Evolutionary conservation across 1,284 basidiomycete genomes (phyloP).

Genomic region (Leucoagaricus sp.): DNA sequence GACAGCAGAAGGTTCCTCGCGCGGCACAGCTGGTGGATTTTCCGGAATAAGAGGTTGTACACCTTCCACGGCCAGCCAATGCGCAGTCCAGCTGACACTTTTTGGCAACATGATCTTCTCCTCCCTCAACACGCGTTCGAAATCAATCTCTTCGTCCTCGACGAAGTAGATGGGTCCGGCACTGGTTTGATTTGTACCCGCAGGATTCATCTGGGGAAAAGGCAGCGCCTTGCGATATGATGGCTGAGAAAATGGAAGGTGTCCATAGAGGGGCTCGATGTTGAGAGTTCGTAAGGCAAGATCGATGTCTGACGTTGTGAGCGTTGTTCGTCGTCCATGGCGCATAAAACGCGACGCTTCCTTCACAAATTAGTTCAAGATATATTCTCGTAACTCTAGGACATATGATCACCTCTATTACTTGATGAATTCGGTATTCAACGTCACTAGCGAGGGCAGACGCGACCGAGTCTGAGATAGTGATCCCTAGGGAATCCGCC

Average conservation of each 20-base stretch:
- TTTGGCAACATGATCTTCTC: conserved; percentile 80
- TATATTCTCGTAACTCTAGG: neutral
- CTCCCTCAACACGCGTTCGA: conserved; percentile 85
- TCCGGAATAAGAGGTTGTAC: conserved; percentile 96
- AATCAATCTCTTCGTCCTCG: conserved; percentile 97
- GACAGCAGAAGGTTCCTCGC: conserved; percentile 41
- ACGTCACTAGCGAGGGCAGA: conserved; percentile 92
- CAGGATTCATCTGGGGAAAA: conserved; percentile 55
- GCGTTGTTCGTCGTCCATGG: conserved; percentile 84
- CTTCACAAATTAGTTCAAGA: conserved; percentile 38
- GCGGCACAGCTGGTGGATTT: conserved; percentile 84
- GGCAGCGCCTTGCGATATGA: conserved; percentile 75
- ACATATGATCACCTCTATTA: conserved; percentile 70
- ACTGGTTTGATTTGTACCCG: conserved; percentile 1
- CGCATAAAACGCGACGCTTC: conserved; percentile 98
- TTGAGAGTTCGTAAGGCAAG: conserved; percentile 92
- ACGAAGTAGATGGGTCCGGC: conserved; percentile 85
- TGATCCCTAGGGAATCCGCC: conserved; percentile 86
- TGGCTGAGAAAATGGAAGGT: conserved; percentile 68
- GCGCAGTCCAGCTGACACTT: conserved; percentile 83
- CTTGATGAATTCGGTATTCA: conserved; percentile 94
- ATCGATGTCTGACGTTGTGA: conserved; percentile 91
- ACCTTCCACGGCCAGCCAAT: conserved; percentile 98
- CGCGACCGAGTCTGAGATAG: conserved; percentile 84
- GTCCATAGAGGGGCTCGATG: conserved; percentile 90